Base-by-base conservation (phyloP, 108 stramenopile species). In the Bacterosira constricta region DNA sequence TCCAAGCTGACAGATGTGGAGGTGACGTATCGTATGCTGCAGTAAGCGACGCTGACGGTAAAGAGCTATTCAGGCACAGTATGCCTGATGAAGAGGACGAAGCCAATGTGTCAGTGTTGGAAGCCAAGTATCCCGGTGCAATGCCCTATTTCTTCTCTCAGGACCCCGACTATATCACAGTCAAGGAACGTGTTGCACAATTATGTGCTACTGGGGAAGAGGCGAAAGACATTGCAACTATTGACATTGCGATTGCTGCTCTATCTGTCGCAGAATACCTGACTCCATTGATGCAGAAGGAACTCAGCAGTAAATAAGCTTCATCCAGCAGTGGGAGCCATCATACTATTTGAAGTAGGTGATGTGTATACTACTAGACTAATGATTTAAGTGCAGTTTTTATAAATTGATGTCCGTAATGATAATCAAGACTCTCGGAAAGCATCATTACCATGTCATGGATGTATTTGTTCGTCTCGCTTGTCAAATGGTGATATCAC, bases 141-240 rank as follows among this genome's bases (percentile, higher is more conserved):
- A 97, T 95, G 94, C 93, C 96, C 9, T 97, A 97, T 73, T 97
- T 97, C 83, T 94, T 94, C 82, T 81, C 83, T 21, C 96, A 97
- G 59, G 93, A 97, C 79, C 94, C 94, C 23, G 96, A 97, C 88
- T 97, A 97, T 74, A 90, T 94, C 73, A 97, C 96, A 0, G 93
- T 97, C 42, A 97, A 97, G 83, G 93, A 97, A 70, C 79, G 90
- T 32, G 91, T 94, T 39, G 84, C 91, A 13, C 63, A 75, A 37
- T 73, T 83, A 57, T 88, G 88, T 67, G 91, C 82, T 41, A 84
- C 81, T 0, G 96, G 93, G 35, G 80, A 74, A 6, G 82, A 82
- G 47, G 81, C 96, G 9, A 80, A 80, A 56, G 96, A 94, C 30
- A 88, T 97, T 79, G 96, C 94, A 54, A 94, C 91, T 20, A 93